Evolutionary conservation across 1,284 basidiomycete genomes (phyloP), one percentile per base, ranked within the genome.

Genomic region (Tremellales sp.): DNA sequence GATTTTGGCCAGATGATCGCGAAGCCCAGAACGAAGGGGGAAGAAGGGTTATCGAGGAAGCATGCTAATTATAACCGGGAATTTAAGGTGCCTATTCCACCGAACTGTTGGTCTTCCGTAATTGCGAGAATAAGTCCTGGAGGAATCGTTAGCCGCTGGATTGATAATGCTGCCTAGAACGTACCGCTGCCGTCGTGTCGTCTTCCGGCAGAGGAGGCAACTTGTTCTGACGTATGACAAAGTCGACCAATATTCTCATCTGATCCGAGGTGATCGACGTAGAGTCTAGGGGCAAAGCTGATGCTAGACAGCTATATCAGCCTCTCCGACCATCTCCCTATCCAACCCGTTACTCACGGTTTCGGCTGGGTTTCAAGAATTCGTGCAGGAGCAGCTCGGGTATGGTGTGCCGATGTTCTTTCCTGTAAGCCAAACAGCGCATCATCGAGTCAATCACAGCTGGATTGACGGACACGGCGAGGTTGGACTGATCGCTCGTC

Each of bases 391-490:
- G 56, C 37, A 79, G 57, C 50, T 76, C 69, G 3, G 74, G 72
- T 40, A 79, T 79, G 24, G 75, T 75, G 47, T 77, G 66, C 3
- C 78, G 65, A 21, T 69, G 51, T 48, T 75, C 74, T 36, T 75
- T 73, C 22, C 72, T 57, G 57, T 76, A 79, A 16, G 61, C 56
- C 14, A 80, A 57, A 51, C 78, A 77, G 21, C 70, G 61, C 49
- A 69, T 64, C 66, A 80, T 76, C 7, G 73, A 68, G 26, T 73
- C 68, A 29, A 79, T 66, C 16, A 78, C 68, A 5, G 74, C 65
- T 6, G 67, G 61, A 12, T 71, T 71, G 26, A 79, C 74, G 1
- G 62, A 53, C 25, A 74, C 68, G 5, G 64, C 62, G 12, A 72
- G 45, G 5, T 67, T 60, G 3, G 57, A 45, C 4, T 66, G 48